These are phyloP conservation scores for Butyriboletus loyo DNA, from an alignment of 768 basidiomycete species.

Conservation along the genomic window DNA sequence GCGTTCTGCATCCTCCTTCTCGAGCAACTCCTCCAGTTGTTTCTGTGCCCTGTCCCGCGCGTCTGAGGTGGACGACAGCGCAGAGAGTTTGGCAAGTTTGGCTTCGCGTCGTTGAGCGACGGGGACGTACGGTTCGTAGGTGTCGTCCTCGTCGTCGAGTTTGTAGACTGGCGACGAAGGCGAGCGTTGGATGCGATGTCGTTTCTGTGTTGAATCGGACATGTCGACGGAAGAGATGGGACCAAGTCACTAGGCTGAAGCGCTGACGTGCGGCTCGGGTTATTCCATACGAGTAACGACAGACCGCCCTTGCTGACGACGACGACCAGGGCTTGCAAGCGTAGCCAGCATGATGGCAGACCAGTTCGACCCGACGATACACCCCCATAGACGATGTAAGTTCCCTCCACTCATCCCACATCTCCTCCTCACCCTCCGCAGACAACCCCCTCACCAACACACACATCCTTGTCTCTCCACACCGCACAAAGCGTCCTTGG, in stretches of 20 bases:
- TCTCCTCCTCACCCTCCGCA: conserved; percentile 28
- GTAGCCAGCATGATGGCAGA: conserved; percentile 15
- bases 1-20: conserved; percentile 67
- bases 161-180: conserved; percentile 57
- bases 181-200: conserved; percentile 51
- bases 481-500: conserved; percentile 91
- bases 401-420: background rate
- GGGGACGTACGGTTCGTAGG: conserved; percentile 84
- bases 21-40: conserved; percentile 56
- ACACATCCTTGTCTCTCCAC: conserved; percentile 82
- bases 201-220: conserved; percentile 41
- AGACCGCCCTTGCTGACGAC: background rate
- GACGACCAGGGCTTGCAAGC: background rate
- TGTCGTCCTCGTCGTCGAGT: conserved; percentile 58
- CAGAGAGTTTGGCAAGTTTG: conserved; percentile 72
- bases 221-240: conserved; percentile 13
- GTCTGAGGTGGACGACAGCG: conserved; percentile 53
- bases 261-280: background rate
- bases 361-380: conserved; percentile 55
- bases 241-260: background rate
- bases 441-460: conserved; percentile 80
- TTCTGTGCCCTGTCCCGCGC: conserved; percentile 44
- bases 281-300: background rate
- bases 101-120: conserved; percentile 81
- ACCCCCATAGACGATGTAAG: conserved; percentile 73